A percentile compares a stretch with the other conserved stretches of the same genome.
Conservation (phyloP, 139 green algal genomes). For the Mychonastes homosphaera region DNA sequence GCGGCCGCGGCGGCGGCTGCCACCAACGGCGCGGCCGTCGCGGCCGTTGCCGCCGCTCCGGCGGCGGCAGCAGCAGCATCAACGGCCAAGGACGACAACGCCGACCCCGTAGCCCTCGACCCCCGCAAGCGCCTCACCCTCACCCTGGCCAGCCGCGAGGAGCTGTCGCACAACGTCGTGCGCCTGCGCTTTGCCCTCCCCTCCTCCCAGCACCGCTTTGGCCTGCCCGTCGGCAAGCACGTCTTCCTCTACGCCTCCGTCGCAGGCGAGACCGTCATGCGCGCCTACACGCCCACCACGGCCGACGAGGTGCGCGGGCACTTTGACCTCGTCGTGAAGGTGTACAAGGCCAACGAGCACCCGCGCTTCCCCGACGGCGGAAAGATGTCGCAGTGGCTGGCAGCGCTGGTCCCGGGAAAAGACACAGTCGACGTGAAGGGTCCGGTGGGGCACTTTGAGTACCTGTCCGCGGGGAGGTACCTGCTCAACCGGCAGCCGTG, state of each 20-base stretch:
- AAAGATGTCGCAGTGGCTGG: slow-evolving; percentile 59
- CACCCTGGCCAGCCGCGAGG: slow-evolving; percentile 60
- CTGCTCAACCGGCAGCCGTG: slow-evolving; percentile 39
- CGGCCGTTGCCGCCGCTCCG: neutral
- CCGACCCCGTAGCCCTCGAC: slow-evolving; percentile 57
- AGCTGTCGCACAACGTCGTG: slow-evolving; percentile 74
- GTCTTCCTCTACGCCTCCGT: slow-evolving; percentile 83
- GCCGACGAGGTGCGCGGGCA: slow-evolving; percentile 72
- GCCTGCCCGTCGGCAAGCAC: slow-evolving; percentile 89
- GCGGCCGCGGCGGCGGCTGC: slow-evolving; percentile 14
- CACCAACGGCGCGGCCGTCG: neutral
- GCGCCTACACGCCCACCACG: slow-evolving; percentile 91
- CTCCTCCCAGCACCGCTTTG: slow-evolving; percentile 58
- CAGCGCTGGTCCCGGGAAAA: slow-evolving; percentile 63
- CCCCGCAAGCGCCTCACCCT: slow-evolving; percentile 69
- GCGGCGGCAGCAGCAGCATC: slow-evolving; percentile 1
- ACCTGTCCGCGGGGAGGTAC: slow-evolving; percentile 57
- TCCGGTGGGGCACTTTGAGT: slow-evolving; percentile 86
- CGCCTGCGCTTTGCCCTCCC: slow-evolving; percentile 90
- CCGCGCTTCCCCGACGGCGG: slow-evolving; percentile 80
- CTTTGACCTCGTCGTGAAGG: slow-evolving; percentile 96
- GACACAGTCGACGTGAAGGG: slow-evolving; percentile 90
- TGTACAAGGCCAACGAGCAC: slow-evolving; percentile 59
- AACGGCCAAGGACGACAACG: neutral
- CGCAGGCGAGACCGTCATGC: slow-evolving; percentile 79